Base-by-base conservation (phyloP, 805 yeast species). In the Debaryomyces maramus region DNA sequence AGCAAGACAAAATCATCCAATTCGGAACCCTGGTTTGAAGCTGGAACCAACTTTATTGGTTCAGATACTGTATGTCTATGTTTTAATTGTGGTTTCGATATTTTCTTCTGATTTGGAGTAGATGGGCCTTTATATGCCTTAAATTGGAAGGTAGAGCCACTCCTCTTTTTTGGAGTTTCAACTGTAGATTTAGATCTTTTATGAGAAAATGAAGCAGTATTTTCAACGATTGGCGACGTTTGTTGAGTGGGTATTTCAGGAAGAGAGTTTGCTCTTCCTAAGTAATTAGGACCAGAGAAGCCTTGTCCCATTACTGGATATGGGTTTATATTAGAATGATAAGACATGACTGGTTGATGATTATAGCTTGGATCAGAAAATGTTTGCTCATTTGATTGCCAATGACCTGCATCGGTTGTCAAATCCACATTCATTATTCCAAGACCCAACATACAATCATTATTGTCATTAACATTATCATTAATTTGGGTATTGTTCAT, bases 61-160 rank as follows among this genome's bases (percentile, higher is more conserved):
- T 59, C 67, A 20, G 64, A 58, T 27, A 42, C 53, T 5, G 61
- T 46, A 21, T 54, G 50, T 37, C 53, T 50, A 32, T 55, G 63
- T 38, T 46, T 51, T 30, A 44, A 41, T 18, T 46, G 17, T 13
- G 53, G 40, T 34, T 46, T 36, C 40, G 53, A 39, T 53, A 51
- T 50, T 36, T 41, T 43, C 40, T 44, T 43, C 37, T 3, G 9
- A 35, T 23, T 43, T n/a, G n/a, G n/a, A 35, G 10, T 8, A 11
- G 44, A 48, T 18, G 65, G 66, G 6, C 62, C 65, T 18, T 48
- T 58, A 53, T 61, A 61, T 5, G 56, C 50, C 39, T 60, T 61
- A 53, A 60, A 59, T 37, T 58, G 64, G 34, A 58, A 48, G 9
- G 37, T 17, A 6, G 22, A 19, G 5, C 37, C 23, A 2, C 30